Evolutionary conservation across 768 basidiomycete genomes (phyloP).

Genomic region (Cantharellus cinnabarinus): DNA sequence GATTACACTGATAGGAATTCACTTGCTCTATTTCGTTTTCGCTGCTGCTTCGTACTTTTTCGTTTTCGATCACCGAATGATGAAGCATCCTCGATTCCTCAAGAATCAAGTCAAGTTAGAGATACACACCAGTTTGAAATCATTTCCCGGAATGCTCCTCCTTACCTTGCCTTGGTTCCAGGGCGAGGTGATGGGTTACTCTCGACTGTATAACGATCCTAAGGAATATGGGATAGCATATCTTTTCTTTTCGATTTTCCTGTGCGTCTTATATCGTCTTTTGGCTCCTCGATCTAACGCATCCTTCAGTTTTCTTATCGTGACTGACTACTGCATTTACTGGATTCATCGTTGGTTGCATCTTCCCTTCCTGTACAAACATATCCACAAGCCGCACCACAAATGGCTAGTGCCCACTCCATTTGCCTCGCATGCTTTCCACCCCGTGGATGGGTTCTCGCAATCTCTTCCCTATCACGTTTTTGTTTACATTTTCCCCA

Average conservation of each 20-base stretch:
- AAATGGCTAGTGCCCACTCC: conserved; percentile 98
- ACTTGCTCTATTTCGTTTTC: conserved; percentile 72
- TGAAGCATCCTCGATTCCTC: conserved; percentile 82
- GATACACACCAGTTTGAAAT: conserved; percentile 49
- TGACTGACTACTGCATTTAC: conserved; percentile 88
- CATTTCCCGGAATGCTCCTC: conserved; percentile 66
- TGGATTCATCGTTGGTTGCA: conserved; percentile 93
- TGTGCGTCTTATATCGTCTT: conserved; percentile 27
- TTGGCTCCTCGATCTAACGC: conserved; percentile 8
- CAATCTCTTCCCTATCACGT: conserved; percentile 93
- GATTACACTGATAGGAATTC: conserved; percentile 64
- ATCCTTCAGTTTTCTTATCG: conserved; percentile 42
- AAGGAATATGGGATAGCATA: conserved; percentile 66
- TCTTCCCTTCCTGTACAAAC: conserved; percentile 69
- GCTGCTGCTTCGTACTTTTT: conserved; percentile 64
- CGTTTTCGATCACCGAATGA: conserved; percentile 92
- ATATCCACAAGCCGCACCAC: conserved; percentile 93
- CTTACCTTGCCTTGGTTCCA: conserved; percentile 90
- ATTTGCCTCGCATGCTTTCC: conserved; percentile 94
- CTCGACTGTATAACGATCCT: conserved; percentile 55
- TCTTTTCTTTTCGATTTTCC: conserved; percentile 39
- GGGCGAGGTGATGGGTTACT: conserved; percentile 74
- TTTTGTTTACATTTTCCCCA: conserved; percentile 74
- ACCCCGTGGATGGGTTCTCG: conserved; percentile 81
- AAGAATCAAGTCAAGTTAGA: conserved; percentile 61